Evolutionary conservation across 805 yeast genomes (phyloP).

Genomic region (Blastobotrys terrestris): DNA sequence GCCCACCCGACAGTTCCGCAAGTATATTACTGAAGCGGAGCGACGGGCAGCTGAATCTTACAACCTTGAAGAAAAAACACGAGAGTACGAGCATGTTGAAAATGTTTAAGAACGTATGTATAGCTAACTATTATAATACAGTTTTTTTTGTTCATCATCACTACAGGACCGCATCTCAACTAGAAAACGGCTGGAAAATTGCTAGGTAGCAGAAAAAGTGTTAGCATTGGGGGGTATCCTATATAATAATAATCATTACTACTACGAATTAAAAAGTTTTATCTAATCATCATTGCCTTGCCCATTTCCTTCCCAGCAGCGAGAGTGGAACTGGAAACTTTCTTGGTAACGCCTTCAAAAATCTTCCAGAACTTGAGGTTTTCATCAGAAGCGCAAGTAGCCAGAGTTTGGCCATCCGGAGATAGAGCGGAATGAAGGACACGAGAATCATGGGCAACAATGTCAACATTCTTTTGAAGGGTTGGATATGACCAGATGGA

Average conservation of each 20-base stretch:
- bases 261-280: conserved; percentile 1
- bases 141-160: background rate
- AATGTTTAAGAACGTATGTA: background rate
- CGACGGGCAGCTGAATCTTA: background rate
- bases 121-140: too few relatives aligned
- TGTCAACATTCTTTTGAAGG: conserved; percentile 80
- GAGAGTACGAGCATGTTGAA: background rate
- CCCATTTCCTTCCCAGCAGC: conserved; percentile 42
- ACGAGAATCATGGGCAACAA: conserved; percentile 86
- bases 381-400: conserved; percentile 95
- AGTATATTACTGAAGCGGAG: conserved; percentile 9
- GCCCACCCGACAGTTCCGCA: conserved; percentile 11
- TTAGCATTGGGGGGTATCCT: conserved; percentile 1
- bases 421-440: conserved; percentile 77
- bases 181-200: background rate
- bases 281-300: conserved; percentile 48
- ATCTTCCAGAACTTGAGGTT: conserved; percentile 91
- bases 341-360: conserved; percentile 52
- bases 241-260: background rate
- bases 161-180: too few relatives aligned
- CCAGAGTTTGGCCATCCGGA: conserved; percentile 85
- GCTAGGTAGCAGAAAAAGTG: background rate
- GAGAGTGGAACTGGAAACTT: conserved; percentile 27
- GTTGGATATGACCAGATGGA: conserved; percentile 82
- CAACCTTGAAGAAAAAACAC: background rate